phyloP scores from a whole-genome alignment of 1,284 basidiomycete genomes.

The Sanghuangporus baumii region DNA sequence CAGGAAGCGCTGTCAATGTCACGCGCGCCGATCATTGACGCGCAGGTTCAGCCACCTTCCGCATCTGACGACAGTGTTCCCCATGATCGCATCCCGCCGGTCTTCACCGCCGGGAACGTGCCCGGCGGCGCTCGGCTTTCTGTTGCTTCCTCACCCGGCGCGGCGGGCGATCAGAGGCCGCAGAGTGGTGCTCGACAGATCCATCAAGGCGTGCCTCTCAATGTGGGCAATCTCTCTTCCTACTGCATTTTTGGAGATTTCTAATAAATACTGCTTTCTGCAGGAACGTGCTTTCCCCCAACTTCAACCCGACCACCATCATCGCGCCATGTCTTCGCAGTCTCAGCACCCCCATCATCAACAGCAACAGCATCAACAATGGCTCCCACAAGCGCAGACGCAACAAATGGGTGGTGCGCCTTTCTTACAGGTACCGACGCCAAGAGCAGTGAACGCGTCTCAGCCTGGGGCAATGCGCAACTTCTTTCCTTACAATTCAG shows the following conservation, averaged over 20 bases:
- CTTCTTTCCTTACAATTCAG: not conserved
- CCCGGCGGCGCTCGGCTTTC: not conserved
- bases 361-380: slow-evolving; percentile 6
- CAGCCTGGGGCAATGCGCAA: not conserved
- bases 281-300: slow-evolving; percentile 5
- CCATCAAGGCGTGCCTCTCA: slow-evolving; percentile 1
- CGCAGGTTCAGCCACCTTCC: slow-evolving; percentile 10
- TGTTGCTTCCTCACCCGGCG: not conserved
- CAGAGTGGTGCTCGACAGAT: not conserved
- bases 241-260: not conserved
- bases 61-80: not conserved
- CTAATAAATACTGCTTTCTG: not conserved
- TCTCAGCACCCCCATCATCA: not conserved
- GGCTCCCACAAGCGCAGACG: not conserved
- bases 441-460: not conserved
- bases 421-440: slow-evolving; percentile 4
- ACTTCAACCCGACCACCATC: slow-evolving; percentile 1
- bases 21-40: not conserved
- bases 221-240: not conserved
- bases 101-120: not conserved
- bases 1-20: slow-evolving; percentile 7
- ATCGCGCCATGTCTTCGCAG: slow-evolving; percentile 5
- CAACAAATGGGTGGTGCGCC: not conserved
- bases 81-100: slow-evolving; percentile 1
- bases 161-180: not conserved